Percentiles rank a stretch among this genome's conserved stretches.
Conservation (phyloP, 202 grass and related monocot species). For the Zoysia matrella region DNA sequence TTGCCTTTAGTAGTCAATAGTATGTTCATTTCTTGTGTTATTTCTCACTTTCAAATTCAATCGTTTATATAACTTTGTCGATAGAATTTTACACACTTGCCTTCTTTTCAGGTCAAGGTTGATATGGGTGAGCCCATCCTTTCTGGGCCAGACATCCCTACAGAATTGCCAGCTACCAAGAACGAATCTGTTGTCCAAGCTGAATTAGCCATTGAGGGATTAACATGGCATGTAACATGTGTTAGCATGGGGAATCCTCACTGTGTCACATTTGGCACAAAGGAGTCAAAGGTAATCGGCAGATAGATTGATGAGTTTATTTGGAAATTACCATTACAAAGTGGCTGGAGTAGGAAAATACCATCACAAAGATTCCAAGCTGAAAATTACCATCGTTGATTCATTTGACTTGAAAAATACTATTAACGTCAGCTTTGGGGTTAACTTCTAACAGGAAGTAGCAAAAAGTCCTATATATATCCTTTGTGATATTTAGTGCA, state of each 20-base stretch:
- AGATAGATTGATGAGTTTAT: background rate
- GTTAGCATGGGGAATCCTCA: slow-evolving; percentile 99
- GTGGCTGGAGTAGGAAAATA: no score
- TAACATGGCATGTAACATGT: slow-evolving; percentile 90
- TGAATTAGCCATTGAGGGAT: slow-evolving; percentile 75
- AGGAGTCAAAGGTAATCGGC: slow-evolving; percentile 62
- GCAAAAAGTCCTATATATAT: no score
- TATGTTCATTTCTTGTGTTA: background rate
- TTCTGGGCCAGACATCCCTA: no score
- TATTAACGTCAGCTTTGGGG: no score
- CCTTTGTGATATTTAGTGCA: no score
- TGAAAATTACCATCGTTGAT: no score
- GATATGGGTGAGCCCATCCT: no score
- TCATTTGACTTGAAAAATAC: no score
- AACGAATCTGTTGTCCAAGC: slow-evolving; percentile 73
- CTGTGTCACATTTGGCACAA: slow-evolving; percentile 88
- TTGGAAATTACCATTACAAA: no score
- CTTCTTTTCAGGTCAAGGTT: slow-evolving; percentile 69
- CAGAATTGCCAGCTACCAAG: slow-evolving; percentile 53
- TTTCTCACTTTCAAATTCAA: slow-evolving; percentile 2
- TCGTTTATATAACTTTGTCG: background rate
- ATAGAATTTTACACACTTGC: slow-evolving; percentile 23
- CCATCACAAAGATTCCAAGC: no score
- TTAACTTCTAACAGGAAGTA: no score
- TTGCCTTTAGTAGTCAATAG: slow-evolving; percentile 1